A percentile compares a stretch with the other conserved stretches of the same genome.
Evolutionary conservation across 495 filamentous ascomycete species (phyloP).

Genomic region (Usnea hakonensis): DNA sequence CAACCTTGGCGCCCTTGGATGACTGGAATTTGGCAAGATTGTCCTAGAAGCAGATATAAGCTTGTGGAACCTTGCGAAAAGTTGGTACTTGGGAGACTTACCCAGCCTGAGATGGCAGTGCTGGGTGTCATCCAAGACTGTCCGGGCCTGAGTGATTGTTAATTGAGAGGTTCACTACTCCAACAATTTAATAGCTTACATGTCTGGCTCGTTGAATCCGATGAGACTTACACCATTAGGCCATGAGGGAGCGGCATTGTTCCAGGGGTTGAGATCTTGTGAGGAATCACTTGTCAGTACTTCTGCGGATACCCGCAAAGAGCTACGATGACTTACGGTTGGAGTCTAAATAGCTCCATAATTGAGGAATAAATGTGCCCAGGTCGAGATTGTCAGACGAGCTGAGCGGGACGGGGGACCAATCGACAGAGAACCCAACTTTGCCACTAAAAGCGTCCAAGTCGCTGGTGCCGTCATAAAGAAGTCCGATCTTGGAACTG

Average conservation of each 20-base stretch:
- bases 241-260: background rate
- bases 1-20: background rate
- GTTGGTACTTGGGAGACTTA: background rate
- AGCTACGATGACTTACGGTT: background rate
- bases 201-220: background rate
- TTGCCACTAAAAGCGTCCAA: background rate
- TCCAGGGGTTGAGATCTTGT: background rate
- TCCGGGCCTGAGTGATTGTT: background rate
- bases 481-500: background rate
- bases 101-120: background rate
- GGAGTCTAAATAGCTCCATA: background rate
- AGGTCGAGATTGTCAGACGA: background rate
- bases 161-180: background rate
- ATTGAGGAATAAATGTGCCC: background rate
- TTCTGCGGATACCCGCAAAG: background rate
- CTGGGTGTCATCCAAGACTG: conserved; percentile 2
- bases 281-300: background rate
- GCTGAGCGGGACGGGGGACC: background rate
- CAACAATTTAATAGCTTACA: background rate
- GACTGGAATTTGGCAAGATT: background rate
- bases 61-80: background rate
- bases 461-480: background rate
- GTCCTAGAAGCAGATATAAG: background rate
- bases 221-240: background rate
- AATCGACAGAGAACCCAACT: background rate